Evolutionary conservation across 2,329 filamentous ascomycete genomes (phyloP), one percentile per base, ranked within the genome.

Genomic region (Hypoxylon sp.): DNA sequence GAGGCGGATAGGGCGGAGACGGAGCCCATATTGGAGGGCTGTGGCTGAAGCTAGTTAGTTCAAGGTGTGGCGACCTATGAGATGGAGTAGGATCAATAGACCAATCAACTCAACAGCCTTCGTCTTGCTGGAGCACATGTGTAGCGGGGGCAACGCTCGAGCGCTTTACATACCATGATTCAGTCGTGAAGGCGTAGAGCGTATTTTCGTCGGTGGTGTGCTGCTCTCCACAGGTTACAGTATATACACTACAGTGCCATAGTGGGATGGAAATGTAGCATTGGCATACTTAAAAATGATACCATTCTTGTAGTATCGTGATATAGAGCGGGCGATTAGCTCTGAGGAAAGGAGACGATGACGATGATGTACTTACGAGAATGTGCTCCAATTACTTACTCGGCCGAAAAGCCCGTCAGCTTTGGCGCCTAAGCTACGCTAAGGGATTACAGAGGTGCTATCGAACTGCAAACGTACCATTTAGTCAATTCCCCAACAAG

Each of bases 1-100:
- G 27, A 51, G 30, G 37, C 39, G 51, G 37, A 56, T 50, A 56
- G 27, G 25, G 58, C 16, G 46, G 39, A 32, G 23, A 45, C 34
- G 48, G 30, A 12, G 29, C 27, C n/a, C n/a, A n/a, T n/a, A n/a
- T 9, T 61, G 30, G 34, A 48, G 34, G 39, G 50, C 30, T 58
- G 60, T 57, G 61, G 48, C 62, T 65, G 57, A 63, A 53, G 30
- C 34, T 51, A 60, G 19, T 43, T 34, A 27, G 27, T 56, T 52
- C 23, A 45, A 60, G 37, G 30, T 59, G 60, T 67, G 63, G 63
- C 63, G 57, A 64, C 53, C 52, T 64, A 58, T 63, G 30, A 30
- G 21, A 59, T 48, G 29, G 43, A 43, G 45, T 21, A 45, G 21
- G 41, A 48, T 53, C 11, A 43, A 50, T 5, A 45, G 14, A 23